phyloP scores from a whole-genome alignment of 768 basidiomycete genomes.

The Fomitopsis pulvina region DNA sequence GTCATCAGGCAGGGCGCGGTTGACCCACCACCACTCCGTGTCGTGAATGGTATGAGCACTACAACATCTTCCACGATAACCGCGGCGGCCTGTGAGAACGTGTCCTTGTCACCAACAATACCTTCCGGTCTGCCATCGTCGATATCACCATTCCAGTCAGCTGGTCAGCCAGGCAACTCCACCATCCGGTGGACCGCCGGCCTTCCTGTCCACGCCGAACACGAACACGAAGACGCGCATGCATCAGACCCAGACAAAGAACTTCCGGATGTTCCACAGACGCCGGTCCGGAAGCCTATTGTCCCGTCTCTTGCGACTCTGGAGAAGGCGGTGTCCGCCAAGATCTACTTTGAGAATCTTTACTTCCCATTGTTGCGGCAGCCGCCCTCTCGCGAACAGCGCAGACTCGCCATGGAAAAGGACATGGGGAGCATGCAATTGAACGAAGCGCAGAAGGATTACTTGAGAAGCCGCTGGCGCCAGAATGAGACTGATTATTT shows the following conservation, averaged over 20 bases:
- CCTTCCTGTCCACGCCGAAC: conserved; percentile 62
- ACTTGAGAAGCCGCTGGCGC: conserved; percentile 67
- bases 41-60: conserved; percentile 73
- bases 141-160: conserved; percentile 26
- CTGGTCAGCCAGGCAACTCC: conserved; percentile 50
- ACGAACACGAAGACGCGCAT: conserved; percentile 47
- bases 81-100: conserved; percentile 69
- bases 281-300: conserved; percentile 50
- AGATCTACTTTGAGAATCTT: conserved; percentile 91
- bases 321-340: conserved; percentile 88
- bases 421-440: conserved; percentile 77
- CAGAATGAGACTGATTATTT: conserved; percentile 89
- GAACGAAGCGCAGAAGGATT: conserved; percentile 61
- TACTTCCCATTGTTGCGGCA: conserved; percentile 85
- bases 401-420: conserved; percentile 79
- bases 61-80: conserved; percentile 67
- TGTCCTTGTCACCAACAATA: conserved; percentile 35
- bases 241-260: conserved; percentile 25
- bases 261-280: conserved; percentile 22
- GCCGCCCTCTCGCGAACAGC: conserved; percentile 78
- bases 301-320: conserved; percentile 85
- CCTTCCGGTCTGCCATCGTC: conserved; percentile 26
- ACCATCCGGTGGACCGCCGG: conserved; percentile 54
- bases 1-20: conserved; percentile 34
- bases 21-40: conserved; percentile 51